phyloP scores from a whole-genome alignment of 768 basidiomycete species.

The Agrocybe chaxingu region DNA sequence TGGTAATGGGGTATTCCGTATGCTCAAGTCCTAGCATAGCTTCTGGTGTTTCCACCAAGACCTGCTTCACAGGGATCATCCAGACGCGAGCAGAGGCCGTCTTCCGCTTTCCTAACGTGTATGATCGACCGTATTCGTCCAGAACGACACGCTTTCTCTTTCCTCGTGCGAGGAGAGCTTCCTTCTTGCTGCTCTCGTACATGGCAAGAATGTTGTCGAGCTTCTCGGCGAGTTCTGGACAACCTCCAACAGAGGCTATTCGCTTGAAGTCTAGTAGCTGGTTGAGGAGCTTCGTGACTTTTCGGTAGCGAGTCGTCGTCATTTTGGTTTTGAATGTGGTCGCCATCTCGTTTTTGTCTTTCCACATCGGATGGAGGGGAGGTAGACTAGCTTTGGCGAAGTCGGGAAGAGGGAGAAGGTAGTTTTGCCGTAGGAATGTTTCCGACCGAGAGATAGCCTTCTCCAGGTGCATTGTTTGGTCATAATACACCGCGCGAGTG shows the following conservation, averaged over 20 bases:
- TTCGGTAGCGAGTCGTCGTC: slow-evolving; percentile 68
- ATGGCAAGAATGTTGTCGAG: slow-evolving; percentile 52
- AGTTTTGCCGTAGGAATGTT: slow-evolving; percentile 54
- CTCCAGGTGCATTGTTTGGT: slow-evolving; percentile 67
- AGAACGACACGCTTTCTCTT: slow-evolving; percentile 56
- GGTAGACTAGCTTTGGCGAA: slow-evolving; percentile 62
- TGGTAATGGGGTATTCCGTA: slow-evolving; percentile 32
- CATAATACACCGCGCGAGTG: slow-evolving; percentile 69
- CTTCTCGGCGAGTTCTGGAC: slow-evolving; percentile 48
- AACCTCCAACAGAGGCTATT: slow-evolving; percentile 58
- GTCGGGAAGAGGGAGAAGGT: slow-evolving; percentile 77
- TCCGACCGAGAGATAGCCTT: slow-evolving; percentile 56
- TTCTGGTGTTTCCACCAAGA: slow-evolving; percentile 6
- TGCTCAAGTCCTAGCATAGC: slow-evolving; percentile 21
- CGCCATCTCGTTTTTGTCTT: slow-evolving; percentile 56
- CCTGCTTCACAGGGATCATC: slow-evolving; percentile 68
- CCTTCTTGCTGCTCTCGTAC: slow-evolving; percentile 66
- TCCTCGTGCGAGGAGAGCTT: slow-evolving; percentile 41
- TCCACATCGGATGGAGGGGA: slow-evolving; percentile 65
- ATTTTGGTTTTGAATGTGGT: slow-evolving; percentile 55
- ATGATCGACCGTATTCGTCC: slow-evolving; percentile 81
- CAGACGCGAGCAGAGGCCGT: slow-evolving; percentile 89
- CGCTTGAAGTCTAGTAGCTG: slow-evolving; percentile 62
- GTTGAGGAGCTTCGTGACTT: slow-evolving; percentile 56
- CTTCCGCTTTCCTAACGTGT: slow-evolving; percentile 84